These are phyloP conservation scores for Coniella lustricola DNA, from an alignment of 2,329 filamentous ascomycete species.

Conservation along the genomic window DNA sequence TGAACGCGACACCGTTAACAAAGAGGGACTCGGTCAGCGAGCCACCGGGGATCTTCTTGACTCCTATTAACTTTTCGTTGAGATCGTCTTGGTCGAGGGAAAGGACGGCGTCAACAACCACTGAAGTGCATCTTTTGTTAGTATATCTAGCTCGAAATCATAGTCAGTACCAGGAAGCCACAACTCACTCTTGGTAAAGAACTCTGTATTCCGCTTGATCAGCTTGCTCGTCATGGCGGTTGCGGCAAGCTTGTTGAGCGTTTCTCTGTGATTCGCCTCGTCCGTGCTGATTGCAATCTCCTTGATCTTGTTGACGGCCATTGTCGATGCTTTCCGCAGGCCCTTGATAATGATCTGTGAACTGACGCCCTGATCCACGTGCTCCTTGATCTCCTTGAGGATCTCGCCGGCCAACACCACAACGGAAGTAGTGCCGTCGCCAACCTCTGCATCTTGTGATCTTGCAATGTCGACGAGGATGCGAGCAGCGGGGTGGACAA, in stretches of 20 bases:
- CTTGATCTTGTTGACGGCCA: slow-evolving; percentile 98
- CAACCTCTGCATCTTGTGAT: slow-evolving; percentile 98
- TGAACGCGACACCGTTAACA: slow-evolving; percentile 97
- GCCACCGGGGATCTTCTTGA: slow-evolving; percentile 97
- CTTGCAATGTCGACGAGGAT: slow-evolving; percentile 97
- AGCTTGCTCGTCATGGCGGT: slow-evolving; percentile 99
- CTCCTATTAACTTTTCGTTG: slow-evolving; percentile 94
- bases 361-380: slow-evolving; percentile 94
- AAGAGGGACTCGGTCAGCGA: slow-evolving; percentile 94
- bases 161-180: slow-evolving; percentile 7
- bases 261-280: slow-evolving; percentile 79
- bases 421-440: slow-evolving; percentile 95
- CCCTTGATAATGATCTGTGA: slow-evolving; percentile 98
- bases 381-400: slow-evolving; percentile 91
- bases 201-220: slow-evolving; percentile 92
- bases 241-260: slow-evolving; percentile 78
- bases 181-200: slow-evolving; percentile 88
- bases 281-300: slow-evolving; percentile 86
- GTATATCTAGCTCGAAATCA: background rate
- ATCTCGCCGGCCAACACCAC: slow-evolving; percentile 97
- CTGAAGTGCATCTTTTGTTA: slow-evolving; percentile 37
- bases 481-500: slow-evolving; percentile 92
- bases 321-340: slow-evolving; percentile 73
- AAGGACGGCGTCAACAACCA: slow-evolving; percentile 96
- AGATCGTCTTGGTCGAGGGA: slow-evolving; percentile 94